These are phyloP conservation scores for Fusarium irregulare DNA, from an alignment of 2,329 filamentous ascomycete genomes.

Conservation along the genomic window DNA sequence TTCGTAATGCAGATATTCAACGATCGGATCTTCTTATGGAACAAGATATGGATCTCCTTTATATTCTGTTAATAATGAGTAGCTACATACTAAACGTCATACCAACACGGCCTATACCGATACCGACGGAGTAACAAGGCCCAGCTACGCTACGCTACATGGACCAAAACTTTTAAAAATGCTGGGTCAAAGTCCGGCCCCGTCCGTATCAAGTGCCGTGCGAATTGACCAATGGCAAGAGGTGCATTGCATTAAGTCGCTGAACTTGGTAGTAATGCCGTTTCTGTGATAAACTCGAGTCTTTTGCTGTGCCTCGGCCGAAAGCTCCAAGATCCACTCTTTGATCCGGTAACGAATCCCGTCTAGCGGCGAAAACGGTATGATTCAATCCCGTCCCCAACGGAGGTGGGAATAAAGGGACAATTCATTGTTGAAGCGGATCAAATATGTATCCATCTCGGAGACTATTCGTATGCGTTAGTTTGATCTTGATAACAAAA, in stretches of 20 bases:
- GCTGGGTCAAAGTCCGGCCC: not conserved
- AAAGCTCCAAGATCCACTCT: not conserved
- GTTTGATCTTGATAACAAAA: not conserved
- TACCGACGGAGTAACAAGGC: not conserved
- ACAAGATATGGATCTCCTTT: slow-evolving; percentile 13
- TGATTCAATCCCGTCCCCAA: not conserved
- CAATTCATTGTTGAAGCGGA: not conserved
- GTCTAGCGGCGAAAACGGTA: not conserved
- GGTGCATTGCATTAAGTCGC: not conserved
- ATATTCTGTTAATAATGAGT: not conserved
- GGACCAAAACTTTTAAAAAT: not conserved
- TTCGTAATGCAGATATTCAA: not conserved
- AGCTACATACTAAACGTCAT: slow-evolving; percentile 19
- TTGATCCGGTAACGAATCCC: not conserved
- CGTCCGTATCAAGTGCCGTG: slow-evolving; percentile 1
- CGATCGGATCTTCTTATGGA: not conserved
- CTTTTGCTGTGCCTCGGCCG: slow-evolving; percentile 1
- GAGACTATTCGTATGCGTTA: not conserved
- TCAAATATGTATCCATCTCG: not conserved
- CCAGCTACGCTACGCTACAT: not conserved
- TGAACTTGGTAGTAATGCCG: slow-evolving; percentile 1
- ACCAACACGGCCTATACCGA: slow-evolving; percentile 5
- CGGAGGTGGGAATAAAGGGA: not conserved
- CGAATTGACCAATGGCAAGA: not conserved
- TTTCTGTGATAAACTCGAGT: not conserved